Percentiles rank a stretch among this genome's conserved stretches.
phyloP scores from a whole-genome alignment of 768 basidiomycete genomes.

The Naematelia aurantialba region DNA sequence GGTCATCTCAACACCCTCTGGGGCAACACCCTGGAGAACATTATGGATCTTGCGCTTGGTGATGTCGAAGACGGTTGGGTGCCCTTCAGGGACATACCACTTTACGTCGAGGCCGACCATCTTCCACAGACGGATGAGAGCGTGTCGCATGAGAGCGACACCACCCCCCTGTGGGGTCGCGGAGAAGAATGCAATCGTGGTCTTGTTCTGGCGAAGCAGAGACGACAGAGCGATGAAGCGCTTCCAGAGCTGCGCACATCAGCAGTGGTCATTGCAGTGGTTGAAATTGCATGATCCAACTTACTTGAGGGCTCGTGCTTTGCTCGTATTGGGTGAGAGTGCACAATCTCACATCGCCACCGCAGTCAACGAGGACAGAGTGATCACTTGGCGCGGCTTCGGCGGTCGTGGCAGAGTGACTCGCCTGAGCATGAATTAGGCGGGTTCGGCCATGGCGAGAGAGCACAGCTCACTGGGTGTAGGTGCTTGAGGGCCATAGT shows the following conservation, averaged over 20 bases:
- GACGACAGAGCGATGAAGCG: slow-evolving; percentile 75
- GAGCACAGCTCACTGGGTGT: slow-evolving; percentile 32
- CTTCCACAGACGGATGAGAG: slow-evolving; percentile 75
- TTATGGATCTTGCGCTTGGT: slow-evolving; percentile 56
- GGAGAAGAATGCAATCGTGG: slow-evolving; percentile 90
- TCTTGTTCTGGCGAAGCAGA: slow-evolving; percentile 77
- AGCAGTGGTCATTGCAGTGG: background rate
- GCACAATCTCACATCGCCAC: slow-evolving; percentile 76
- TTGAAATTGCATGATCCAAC: slow-evolving; percentile 13
- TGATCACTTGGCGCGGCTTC: slow-evolving; percentile 49
- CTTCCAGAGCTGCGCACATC: slow-evolving; percentile 58
- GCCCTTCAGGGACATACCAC: slow-evolving; percentile 55
- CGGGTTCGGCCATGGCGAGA: background rate
- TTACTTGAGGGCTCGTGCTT: slow-evolving; percentile 60
- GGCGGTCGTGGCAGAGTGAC: slow-evolving; percentile 43
- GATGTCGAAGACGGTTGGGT: slow-evolving; percentile 80
- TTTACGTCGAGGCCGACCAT: slow-evolving; percentile 40
- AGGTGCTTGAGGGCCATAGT: slow-evolving; percentile 38
- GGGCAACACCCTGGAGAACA: slow-evolving; percentile 79
- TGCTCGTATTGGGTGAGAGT: slow-evolving; percentile 70
- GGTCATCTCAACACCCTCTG: slow-evolving; percentile 70
- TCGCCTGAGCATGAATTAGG: slow-evolving; percentile 23
- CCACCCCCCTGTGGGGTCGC: slow-evolving; percentile 94
- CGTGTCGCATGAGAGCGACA: slow-evolving; percentile 96
- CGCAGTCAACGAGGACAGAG: slow-evolving; percentile 82